Base-by-base conservation (phyloP, 2,329 filamentous ascomycete species). In the Dactylellina cionopaga region DNA sequence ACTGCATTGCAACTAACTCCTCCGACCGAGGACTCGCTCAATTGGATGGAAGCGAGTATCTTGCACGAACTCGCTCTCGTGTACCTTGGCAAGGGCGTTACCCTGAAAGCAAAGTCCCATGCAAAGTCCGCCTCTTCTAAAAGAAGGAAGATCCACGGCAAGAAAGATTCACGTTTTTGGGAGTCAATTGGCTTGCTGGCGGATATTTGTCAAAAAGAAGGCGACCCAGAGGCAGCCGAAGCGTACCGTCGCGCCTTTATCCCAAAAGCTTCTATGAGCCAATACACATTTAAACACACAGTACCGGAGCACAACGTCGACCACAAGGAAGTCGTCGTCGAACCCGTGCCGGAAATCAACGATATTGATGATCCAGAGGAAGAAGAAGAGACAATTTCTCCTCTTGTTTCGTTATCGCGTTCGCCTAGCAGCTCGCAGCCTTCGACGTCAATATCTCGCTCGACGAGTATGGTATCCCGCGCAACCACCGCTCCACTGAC, bases 31-130 rank as follows among this genome's bases (percentile, higher is more conserved):
- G 41, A 51, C 13, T 43, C 68, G 10, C 52, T 65, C 1, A 60
- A 72, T 19, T 59, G 44, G 29, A 58, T 72, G 22, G 68, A 72
- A 51, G 54, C 68, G 4, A 47, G 68, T 29, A 65, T 72, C 9
- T 19, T 65, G 4, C 68, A 72, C 17, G 68, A 72, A 15, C 44
- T 72, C 3, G 68, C 68, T 13, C 17, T 72, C 1, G 68, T 72
- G 5, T 65, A 72, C 41, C 10, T 72, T 6, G 68, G 68, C 37
- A 65, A 65, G 24, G 68, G 68, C 3, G 9, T 52, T 10, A 1
- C 15, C 2, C 19, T 41, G 6, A 54, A 72, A 22, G 68, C 68
- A 5, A 59, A 52, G 31, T 9, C 13, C 3, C 51, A 59, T 15
- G 68, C 68, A 5, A 65, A 65, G 24, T 65, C 54, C 15, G 68